phyloP scores from a whole-genome alignment of 2,329 filamentous ascomycete genomes.

The Pyrenophora tritici-repentis region DNA sequence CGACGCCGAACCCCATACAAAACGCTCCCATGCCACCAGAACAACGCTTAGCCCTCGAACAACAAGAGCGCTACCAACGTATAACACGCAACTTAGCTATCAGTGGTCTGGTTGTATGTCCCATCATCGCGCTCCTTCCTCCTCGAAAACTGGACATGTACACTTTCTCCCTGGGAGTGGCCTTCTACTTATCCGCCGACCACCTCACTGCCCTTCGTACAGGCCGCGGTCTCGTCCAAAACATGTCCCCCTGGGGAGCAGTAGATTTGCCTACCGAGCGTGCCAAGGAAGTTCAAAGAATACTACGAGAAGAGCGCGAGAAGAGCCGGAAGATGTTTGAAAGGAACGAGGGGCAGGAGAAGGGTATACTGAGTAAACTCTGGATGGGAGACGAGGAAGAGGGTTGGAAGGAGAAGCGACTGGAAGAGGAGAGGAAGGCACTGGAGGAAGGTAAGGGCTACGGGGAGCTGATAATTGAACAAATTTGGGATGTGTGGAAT shows the following conservation, averaged over 20 bases:
- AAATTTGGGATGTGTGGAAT: constrained; percentile 56
- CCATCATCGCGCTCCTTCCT: constrained; percentile 60
- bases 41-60: constrained; percentile 41
- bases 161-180: constrained; percentile 58
- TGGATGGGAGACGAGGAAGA: constrained; percentile 51
- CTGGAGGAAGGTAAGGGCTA: constrained; percentile 49
- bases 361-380: constrained; percentile 39
- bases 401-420: constrained; percentile 52
- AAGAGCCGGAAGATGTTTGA: constrained; percentile 41
- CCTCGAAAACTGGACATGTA: constrained; percentile 67
- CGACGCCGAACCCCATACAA: constrained; percentile 23
- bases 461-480: constrained; percentile 51
- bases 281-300: constrained; percentile 39
- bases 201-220: constrained; percentile 53
- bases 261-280: constrained; percentile 45
- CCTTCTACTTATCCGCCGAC: constrained; percentile 57
- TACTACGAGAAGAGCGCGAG: constrained; percentile 48
- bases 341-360: constrained; percentile 22
- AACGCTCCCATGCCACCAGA: constrained; percentile 39
- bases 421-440: constrained; percentile 52
- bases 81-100: constrained; percentile 55
- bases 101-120: constrained; percentile 57
- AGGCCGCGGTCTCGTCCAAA: constrained; percentile 45
- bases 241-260: constrained; percentile 26
- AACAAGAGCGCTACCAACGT: constrained; percentile 35